Evolutionary conservation across 2,329 filamentous ascomycete species (phyloP), one percentile per base, ranked within the genome.

Genomic region (Fusarium anthophilum): DNA sequence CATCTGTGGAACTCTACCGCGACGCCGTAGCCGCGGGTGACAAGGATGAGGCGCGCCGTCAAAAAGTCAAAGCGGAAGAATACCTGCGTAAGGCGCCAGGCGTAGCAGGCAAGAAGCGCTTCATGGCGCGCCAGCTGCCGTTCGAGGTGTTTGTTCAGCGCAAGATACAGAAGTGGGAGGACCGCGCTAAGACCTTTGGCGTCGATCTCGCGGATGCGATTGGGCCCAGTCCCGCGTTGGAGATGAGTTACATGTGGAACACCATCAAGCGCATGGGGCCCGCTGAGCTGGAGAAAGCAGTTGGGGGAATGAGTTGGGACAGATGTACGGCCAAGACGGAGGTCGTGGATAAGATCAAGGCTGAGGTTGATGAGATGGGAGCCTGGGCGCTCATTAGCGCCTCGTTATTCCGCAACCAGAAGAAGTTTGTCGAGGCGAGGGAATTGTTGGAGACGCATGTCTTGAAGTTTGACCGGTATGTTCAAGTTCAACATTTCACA

Each of bases 201-300:
- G 83, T 94, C 38, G 89, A 92, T 54, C 85, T 98, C 8, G 88
- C 93, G 4, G 96, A 98, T 76, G 95, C 93, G 0, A 87, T 97
- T 14, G 95, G 95, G 0, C 87, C 94, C 7, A 93, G 91, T 68
- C 96, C 96, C 0, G 86, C 94, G 2, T 90, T 95, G 78, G 96
- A 98, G 84, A 97, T 98, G 93, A 91, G 93, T 18, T 97, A 96
- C 81, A 91, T 98, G 77, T 98, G 95, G 95, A 95, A 94, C 79
- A 96, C 95, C 2, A 91, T 90, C 76, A 96, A 94, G 82, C 91
- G 94, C 62, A 97, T 98, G 94, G 86, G 88, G 5, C 77, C 83
- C 2, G 83, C 84, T 0, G 89, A 96, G 68, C 85, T 98, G 20
- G 85, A 92, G 54, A 83, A 86, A 47, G 93, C 91, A 0, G 80